phyloP scores from a whole-genome alignment of 495 filamentous ascomycete genomes.

The Bombardia bombarda region DNA sequence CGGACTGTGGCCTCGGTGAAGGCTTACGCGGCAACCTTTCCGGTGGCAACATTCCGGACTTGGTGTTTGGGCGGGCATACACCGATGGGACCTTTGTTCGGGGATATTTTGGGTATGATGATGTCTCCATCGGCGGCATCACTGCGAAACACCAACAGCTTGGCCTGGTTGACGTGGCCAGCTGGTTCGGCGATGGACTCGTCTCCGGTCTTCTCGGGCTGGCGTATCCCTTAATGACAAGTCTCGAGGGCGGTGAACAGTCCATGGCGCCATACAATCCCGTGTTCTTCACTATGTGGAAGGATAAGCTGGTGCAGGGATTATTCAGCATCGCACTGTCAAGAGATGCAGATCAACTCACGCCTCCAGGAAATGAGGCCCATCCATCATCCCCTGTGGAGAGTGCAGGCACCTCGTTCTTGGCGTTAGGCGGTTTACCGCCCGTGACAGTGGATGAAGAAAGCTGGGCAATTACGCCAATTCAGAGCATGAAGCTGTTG shows the following conservation, averaged over 20 bases:
- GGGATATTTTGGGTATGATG: constrained; percentile 47
- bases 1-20: constrained; percentile 40
- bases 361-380: not conserved
- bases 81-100: constrained; percentile 44
- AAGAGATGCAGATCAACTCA: constrained; percentile 5
- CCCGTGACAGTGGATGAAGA: constrained; percentile 21
- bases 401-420: not conserved
- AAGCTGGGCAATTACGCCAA: constrained; percentile 25
- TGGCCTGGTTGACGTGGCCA: constrained; percentile 40
- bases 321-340: constrained; percentile 46
- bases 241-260: constrained; percentile 11
- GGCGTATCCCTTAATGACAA: constrained; percentile 45
- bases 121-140: constrained; percentile 41
- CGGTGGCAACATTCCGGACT: constrained; percentile 30
- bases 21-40: constrained; percentile 35
- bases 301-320: constrained; percentile 38
- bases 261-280: constrained; percentile 39
- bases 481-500: constrained; percentile 15
- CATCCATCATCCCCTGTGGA: not conserved
- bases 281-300: constrained; percentile 48
- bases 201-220: constrained; percentile 51
- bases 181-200: constrained; percentile 39
- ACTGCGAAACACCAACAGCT: constrained; percentile 43
- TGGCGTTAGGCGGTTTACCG: constrained; percentile 41
- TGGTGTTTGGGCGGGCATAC: constrained; percentile 50